Conservation (phyloP, 495 filamentous ascomycete species). For the Penicillium crystallinum region DNA sequence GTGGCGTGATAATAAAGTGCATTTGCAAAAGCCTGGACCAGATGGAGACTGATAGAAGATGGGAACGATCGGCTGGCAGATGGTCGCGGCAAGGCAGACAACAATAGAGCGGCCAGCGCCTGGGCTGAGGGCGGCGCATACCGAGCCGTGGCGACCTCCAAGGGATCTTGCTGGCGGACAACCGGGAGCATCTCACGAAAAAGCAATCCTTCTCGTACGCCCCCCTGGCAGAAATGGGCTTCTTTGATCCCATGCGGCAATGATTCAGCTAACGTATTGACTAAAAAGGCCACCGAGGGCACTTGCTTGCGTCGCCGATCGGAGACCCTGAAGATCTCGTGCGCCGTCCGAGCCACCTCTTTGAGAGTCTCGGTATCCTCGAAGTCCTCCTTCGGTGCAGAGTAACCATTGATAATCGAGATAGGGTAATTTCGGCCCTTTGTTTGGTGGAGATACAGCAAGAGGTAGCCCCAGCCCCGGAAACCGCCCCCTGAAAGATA, state of each 20-base stretch:
- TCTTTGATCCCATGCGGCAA: conserved; percentile 61
- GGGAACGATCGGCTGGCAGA: conserved; percentile 20
- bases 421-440: conserved; percentile 72
- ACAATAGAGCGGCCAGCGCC: conserved; percentile 37
- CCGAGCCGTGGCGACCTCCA: conserved; percentile 53
- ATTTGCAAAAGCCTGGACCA: conserved; percentile 50
- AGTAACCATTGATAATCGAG: conserved; percentile 78
- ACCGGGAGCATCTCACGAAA: conserved; percentile 57
- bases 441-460: conserved; percentile 58
- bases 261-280: conserved; percentile 63
- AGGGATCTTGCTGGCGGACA: conserved; percentile 58
- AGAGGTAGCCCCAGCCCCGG: conserved; percentile 81
- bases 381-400: conserved; percentile 57
- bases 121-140: conserved; percentile 41
- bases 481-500: conserved; percentile 87
- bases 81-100: conserved; percentile 40
- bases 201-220: conserved; percentile 77
- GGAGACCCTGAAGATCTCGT: conserved; percentile 72
- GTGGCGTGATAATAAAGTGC: conserved; percentile 47
- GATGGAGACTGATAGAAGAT: conserved; percentile 34
- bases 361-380: conserved; percentile 55
- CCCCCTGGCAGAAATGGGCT: conserved; percentile 78
- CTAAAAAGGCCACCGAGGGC: conserved; percentile 74
- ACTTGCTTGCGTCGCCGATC: conserved; percentile 75
- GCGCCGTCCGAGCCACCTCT: conserved; percentile 36